These are phyloP conservation scores for Saturnispora bothae DNA, from an alignment of 805 yeast genomes.

Conservation along the genomic window DNA sequence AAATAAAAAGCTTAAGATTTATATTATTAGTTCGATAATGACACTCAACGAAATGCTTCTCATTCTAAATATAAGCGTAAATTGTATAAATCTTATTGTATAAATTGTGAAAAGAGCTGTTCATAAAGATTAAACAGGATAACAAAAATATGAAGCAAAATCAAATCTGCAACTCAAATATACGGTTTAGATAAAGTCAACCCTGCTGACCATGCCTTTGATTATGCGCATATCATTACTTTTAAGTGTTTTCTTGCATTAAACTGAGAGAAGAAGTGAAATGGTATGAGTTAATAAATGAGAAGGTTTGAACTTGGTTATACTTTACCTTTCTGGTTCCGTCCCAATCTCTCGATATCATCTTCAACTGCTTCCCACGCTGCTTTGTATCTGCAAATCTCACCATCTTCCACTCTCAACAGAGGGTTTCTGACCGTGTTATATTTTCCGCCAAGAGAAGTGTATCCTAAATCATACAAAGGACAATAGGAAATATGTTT, in stretches of 20 bases:
- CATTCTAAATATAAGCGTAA: too few species aligned
- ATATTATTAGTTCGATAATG: too few species aligned
- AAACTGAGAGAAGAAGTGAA: not conserved
- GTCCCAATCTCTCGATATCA: constrained; percentile 42
- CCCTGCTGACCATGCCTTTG: too few species aligned
- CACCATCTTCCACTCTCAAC: constrained; percentile 21
- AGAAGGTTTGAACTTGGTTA: too few species aligned
- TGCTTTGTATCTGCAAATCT: constrained; percentile 34
- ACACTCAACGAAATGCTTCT: too few species aligned
- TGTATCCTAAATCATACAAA: constrained; percentile 75
- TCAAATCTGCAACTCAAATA: not conserved
- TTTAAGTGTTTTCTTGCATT: not conserved
- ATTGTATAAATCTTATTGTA: too few species aligned
- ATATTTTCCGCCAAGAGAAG: constrained; percentile 75
- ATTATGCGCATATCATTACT: too few species aligned
- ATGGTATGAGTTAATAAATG: too few species aligned
- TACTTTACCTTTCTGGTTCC: constrained; percentile 18
- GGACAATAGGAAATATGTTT: constrained; percentile 41
- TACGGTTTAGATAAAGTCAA: not conserved
- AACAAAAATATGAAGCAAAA: too few species aligned
- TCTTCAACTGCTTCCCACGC: constrained; percentile 53
- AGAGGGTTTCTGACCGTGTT: constrained; percentile 68
- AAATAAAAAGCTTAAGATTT: too few species aligned
- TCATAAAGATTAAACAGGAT: too few species aligned
- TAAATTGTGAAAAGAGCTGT: too few species aligned